Conservation (phyloP, 2,329 filamentous ascomycete genomes). For the Pseudogymnoascus sp. region DNA sequence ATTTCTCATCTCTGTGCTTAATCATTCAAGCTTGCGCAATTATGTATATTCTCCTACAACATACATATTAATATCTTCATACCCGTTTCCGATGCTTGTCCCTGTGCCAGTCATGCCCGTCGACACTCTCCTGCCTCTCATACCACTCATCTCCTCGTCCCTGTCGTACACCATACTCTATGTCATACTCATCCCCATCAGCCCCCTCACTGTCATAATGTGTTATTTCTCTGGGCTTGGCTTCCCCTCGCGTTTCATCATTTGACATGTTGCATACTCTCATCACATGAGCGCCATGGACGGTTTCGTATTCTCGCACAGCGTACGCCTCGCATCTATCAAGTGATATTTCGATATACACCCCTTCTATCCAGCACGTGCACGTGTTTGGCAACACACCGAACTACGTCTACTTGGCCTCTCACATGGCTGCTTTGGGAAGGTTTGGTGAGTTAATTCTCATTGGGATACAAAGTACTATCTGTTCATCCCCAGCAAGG, state of each 20-base stretch:
- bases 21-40: neutral
- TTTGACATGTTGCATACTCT: neutral
- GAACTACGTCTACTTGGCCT: neutral
- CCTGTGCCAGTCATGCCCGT: neutral
- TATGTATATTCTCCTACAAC: neutral
- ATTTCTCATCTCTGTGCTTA: neutral
- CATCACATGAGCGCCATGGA: conserved; percentile 1
- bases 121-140: neutral
- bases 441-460: neutral
- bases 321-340: neutral
- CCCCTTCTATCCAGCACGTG: neutral
- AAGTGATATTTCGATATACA: conserved; percentile 2
- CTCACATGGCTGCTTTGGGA: neutral
- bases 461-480: neutral
- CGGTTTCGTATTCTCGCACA: neutral
- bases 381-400: neutral
- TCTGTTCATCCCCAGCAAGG: neutral
- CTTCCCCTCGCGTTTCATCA: neutral
- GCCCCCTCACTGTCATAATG: neutral
- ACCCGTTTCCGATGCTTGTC: neutral
- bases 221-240: neutral
- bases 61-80: neutral
- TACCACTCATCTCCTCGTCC: neutral
- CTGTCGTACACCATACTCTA: neutral
- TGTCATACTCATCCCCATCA: neutral